Percentiles rank a stretch among this genome's conserved stretches.
phyloP scores from a whole-genome alignment of 495 filamentous ascomycete species.

The Sporormia fimetaria region DNA sequence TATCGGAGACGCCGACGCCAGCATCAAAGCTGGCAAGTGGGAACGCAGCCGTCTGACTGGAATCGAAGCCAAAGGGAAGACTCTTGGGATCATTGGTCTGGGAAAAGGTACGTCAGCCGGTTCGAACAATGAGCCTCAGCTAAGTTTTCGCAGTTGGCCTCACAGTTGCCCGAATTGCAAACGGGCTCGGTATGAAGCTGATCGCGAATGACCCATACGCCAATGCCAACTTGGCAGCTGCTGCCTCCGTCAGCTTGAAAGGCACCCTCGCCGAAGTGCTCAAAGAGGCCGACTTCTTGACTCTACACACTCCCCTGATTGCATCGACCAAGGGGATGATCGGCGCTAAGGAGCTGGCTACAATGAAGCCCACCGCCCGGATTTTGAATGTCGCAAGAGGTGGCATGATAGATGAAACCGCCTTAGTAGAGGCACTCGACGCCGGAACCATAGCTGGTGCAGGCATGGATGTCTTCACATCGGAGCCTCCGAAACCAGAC shows the following conservation, averaged over 20 bases:
- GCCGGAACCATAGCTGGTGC: slow-evolving; percentile 58
- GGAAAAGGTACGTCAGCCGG: slow-evolving; percentile 43
- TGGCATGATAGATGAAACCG: slow-evolving; percentile 63
- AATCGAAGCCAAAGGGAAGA: slow-evolving; percentile 59
- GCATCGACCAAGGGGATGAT: slow-evolving; percentile 59
- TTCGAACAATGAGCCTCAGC: neutral
- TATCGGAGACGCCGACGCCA: slow-evolving; percentile 47
- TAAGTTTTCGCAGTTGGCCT: slow-evolving; percentile 45
- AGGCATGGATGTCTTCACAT: slow-evolving; percentile 63
- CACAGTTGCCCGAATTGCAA: slow-evolving; percentile 56
- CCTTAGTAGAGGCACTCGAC: slow-evolving; percentile 54
- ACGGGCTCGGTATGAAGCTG: slow-evolving; percentile 57
- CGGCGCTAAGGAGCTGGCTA: slow-evolving; percentile 45
- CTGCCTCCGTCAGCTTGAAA: slow-evolving; percentile 48
- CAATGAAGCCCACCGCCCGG: slow-evolving; percentile 55
- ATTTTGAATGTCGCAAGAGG: slow-evolving; percentile 63
- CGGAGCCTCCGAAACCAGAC: slow-evolving; percentile 48
- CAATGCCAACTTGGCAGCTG: slow-evolving; percentile 44
- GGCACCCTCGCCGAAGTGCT: slow-evolving; percentile 44
- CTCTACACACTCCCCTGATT: slow-evolving; percentile 64
- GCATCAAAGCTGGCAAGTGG: slow-evolving; percentile 52
- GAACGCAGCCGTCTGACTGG: slow-evolving; percentile 57
- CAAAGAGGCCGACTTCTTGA: slow-evolving; percentile 54
- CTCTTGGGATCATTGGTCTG: slow-evolving; percentile 54
- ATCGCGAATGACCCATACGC: slow-evolving; percentile 59